Base-by-base conservation (phyloP, 2,329 filamentous ascomycete genomes). In the Fusarium sp. region DNA sequence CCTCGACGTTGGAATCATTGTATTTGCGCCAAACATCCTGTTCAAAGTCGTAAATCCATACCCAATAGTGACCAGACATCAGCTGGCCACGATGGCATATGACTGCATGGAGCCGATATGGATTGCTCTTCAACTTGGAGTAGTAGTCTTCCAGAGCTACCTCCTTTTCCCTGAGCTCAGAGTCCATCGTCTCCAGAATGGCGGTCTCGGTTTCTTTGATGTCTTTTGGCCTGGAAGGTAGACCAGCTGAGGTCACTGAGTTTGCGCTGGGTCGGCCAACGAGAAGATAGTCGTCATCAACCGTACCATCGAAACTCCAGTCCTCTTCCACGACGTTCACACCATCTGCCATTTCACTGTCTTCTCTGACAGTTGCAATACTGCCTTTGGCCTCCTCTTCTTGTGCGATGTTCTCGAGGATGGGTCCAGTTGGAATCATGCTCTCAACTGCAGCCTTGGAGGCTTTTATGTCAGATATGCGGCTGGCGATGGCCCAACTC, bases 1-100 rank as follows among this genome's bases (percentile, higher is more conserved):
- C 90, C 6, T 90, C 91, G 31, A 99, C 95, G 22, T 88, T 88
- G 61, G 92, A 92, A 79, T 99, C 96, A 80, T 99, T 99, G 86
- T 98, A 99, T 79, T 94, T 94, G 65, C 95, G 92, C 95, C 96
- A 99, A 26, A 95, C 86, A 47, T 90, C 89, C 52, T 90, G 89
- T 73, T 92, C 89, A 81, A 97, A 97, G 83, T 98, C 96, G 79
- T 91, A 93, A 73, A 99, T 97, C 88, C 95, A 98, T 49, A 98
- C 94, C 92, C 94, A 98, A 84, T 98, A 99, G 82, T 99, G 96
- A 1, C 96, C 96, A 51, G 92, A 92, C 49, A 87, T 88, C 45
- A 92, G 87, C 75, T 87, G 86, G 38, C 94, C 94, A 26, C 93
- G 91, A 81, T 99, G 96, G 77, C 98, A 96, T 79, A 99, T 97